Evolutionary conservation across 75 land plant genomes (phyloP), one percentile per base, ranked within the genome.

Genomic region (Cupressus sempervirens): DNA sequence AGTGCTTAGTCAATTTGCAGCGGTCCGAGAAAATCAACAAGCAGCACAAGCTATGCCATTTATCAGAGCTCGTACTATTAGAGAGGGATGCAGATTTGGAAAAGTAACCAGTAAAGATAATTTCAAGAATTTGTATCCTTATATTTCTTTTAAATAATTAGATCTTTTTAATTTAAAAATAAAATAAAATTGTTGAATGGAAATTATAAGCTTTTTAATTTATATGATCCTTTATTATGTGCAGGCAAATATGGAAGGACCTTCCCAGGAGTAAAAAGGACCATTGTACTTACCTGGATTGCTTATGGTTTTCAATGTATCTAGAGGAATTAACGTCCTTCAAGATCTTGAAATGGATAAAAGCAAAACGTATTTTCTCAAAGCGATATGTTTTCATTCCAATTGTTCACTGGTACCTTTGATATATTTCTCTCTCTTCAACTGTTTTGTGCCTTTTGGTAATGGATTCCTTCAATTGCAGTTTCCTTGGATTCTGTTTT

Each of bases 301-400:
- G 90, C 56, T 56, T 91, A 16, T 93, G 94, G 93, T 93, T 89
- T 85, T 34, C 32, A 23, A 50, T 91, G 86, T 93, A 93, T 53
- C 43, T 43, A 50, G 83, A 91, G 38, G 84, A 38, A 81, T 52
- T 52, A 0, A 32, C 15, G 46, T 89, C 54, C 68, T 36, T 40
- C 30, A 93, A 90, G 85, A 91, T 91, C 35, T 53, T 93, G 30
- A 41, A 14, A 58, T 93, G 94, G 94, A 91, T 89, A 11, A 88
- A 91, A 87, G 83, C 62, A 76, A 91, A 90, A 76, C 38, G 80
- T 1, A 91, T 93, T 35, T 91, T 91, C 36, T 86, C 93, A 53
- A 87, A 82, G 79, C 90, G 83, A 82, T 91, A 93, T 79, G 90
- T 91, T 73, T 85, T 93, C 46, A 91, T 93, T 84, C 94, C 94